These are phyloP conservation scores for Amaranthus cruentus DNA, from an alignment of 148 eudicot genomes.

Conservation along the genomic window DNA sequence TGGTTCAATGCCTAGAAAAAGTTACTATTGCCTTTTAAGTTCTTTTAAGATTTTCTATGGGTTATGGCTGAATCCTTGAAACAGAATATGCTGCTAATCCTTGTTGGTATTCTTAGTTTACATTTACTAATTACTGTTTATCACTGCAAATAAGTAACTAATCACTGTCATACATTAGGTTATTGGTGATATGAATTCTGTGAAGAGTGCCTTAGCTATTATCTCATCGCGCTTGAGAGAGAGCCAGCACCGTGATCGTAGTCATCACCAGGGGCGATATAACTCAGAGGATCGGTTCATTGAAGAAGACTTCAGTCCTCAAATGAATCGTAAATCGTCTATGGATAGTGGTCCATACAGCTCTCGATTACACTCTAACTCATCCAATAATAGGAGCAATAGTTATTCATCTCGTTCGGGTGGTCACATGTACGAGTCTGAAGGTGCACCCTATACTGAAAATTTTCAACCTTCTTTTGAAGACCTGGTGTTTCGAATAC, in stretches of 20 bases:
- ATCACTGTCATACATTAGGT: conserved; percentile 41
- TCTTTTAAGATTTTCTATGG: conserved; percentile 3
- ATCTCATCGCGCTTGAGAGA: conserved; percentile 90
- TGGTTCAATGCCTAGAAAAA: not conserved
- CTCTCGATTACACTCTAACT: conserved; percentile 42
- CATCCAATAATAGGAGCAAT: conserved; percentile 41
- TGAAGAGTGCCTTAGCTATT: conserved; percentile 71
- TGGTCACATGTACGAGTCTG: conserved; percentile 47
- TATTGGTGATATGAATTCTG: conserved; percentile 74
- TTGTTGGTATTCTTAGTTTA: not conserved
- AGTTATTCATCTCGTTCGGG: conserved; percentile 49
- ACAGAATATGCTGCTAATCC: conserved; percentile 2
- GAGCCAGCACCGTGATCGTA: conserved; percentile 97
- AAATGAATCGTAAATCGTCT: conserved; percentile 39
- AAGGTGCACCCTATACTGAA: conserved; percentile 36
- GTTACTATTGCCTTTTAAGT: not conserved
- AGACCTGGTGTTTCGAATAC: conserved; percentile 80
- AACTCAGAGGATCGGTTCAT: conserved; percentile 71
- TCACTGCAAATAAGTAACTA: conserved; percentile 4
- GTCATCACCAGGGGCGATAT: conserved; percentile 51
- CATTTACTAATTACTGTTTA: not conserved
- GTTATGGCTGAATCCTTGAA: not conserved
- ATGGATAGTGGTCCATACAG: conserved; percentile 52
- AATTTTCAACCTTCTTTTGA: conserved; percentile 51
- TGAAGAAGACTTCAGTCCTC: conserved; percentile 72